phyloP scores from a whole-genome alignment of 805 yeast genomes.

The Metschnikowia colocasiae region DNA sequence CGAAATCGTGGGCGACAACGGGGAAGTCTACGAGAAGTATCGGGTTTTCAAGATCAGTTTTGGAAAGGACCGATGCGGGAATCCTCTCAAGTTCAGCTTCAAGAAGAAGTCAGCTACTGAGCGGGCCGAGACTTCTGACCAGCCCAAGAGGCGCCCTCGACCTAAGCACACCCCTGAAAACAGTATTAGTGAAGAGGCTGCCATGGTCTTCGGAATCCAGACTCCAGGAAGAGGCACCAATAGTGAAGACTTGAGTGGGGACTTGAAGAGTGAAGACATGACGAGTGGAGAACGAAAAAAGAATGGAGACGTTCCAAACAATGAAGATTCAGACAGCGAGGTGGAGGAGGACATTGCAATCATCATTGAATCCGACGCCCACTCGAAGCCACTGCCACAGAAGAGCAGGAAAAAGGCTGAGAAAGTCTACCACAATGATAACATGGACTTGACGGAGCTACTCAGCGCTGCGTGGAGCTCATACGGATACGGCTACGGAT shows the following conservation, averaged over 20 bases:
- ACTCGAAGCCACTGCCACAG: neutral
- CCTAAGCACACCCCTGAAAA: neutral
- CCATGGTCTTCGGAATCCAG: constrained; percentile 43
- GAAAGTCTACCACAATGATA: constrained; percentile 11
- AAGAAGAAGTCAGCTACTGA: constrained; percentile 32
- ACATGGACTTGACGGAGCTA: constrained; percentile 10
- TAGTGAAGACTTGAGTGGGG: too few relatives aligned
- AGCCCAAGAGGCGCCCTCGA: neutral
- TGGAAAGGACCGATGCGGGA: constrained; percentile 81
- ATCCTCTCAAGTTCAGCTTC: constrained; percentile 54
- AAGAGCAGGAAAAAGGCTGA: constrained; percentile 6
- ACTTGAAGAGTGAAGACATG: too few relatives aligned
- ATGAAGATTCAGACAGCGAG: constrained; percentile 22
- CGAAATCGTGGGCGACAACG: constrained; percentile 34
- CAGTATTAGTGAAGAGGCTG: constrained; percentile 33
- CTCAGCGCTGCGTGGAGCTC: constrained; percentile 12
- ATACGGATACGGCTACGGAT: neutral
- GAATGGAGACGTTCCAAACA: neutral
- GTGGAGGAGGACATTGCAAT: constrained; percentile 34
- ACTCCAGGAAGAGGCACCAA: constrained; percentile 15
- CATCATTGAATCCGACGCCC: constrained; percentile 31
- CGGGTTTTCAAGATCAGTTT: constrained; percentile 54
- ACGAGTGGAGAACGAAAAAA: neutral
- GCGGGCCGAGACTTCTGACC: neutral
- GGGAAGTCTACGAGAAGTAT: constrained; percentile 43